A percentile compares a stretch with the other conserved stretches of the same genome.
Conservation (phyloP, 2,329 filamentous ascomycete genomes). For the Stemphylium lycopersici region DNA sequence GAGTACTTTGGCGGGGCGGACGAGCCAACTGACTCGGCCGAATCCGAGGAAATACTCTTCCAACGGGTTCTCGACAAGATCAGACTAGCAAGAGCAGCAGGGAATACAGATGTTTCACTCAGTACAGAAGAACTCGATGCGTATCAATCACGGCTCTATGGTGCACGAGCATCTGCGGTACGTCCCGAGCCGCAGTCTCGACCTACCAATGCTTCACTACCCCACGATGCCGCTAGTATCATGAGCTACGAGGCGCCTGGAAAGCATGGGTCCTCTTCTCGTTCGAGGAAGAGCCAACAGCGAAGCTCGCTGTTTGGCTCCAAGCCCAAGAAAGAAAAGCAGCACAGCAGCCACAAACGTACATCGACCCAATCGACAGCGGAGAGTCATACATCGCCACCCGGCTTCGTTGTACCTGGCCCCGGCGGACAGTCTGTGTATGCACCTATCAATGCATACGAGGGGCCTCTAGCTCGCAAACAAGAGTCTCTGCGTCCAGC, state of each 20-base stretch:
- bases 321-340: slow-evolving; percentile 41
- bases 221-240: slow-evolving; percentile 39
- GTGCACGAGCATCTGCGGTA: slow-evolving; percentile 45
- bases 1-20: slow-evolving; percentile 51
- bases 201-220: slow-evolving; percentile 31
- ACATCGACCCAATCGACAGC: slow-evolving; percentile 31
- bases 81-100: slow-evolving; percentile 74
- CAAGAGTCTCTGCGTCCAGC: slow-evolving; percentile 49
- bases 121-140: slow-evolving; percentile 81
- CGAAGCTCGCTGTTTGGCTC: slow-evolving; percentile 38
- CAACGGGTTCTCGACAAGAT: slow-evolving; percentile 82
- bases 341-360: slow-evolving; percentile 38
- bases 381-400: slow-evolving; percentile 42
- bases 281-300: slow-evolving; percentile 46
- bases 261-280: slow-evolving; percentile 32
- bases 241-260: slow-evolving; percentile 38
- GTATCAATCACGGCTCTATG: slow-evolving; percentile 70
- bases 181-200: slow-evolving; percentile 29
- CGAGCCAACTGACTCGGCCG: slow-evolving; percentile 45
- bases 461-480: slow-evolving; percentile 45
- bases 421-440: slow-evolving; percentile 57
- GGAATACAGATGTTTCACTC: slow-evolving; percentile 79
- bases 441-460: slow-evolving; percentile 51
- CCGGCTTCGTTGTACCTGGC: slow-evolving; percentile 57
- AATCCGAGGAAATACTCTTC: slow-evolving; percentile 76